A percentile compares a stretch with the other conserved stretches of the same genome.
phyloP scores from a whole-genome alignment of 768 basidiomycete species.

The Mycena chlorophos region DNA sequence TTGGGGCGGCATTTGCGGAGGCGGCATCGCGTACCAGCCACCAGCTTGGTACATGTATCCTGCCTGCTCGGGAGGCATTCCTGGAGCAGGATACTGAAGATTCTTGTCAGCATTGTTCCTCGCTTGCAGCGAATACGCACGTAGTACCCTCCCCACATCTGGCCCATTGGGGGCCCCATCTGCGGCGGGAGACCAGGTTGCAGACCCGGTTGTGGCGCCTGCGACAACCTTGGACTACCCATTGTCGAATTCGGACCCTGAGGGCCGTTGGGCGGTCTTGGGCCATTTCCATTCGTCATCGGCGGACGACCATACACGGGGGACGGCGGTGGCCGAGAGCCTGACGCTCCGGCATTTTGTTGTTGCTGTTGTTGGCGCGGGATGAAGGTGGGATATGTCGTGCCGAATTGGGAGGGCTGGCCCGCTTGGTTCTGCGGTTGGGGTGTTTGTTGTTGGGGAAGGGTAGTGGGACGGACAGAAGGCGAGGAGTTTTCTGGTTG shows the following conservation, averaged over 20 bases:
- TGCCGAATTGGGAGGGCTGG: conserved; percentile 43
- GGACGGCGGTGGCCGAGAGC: conserved; percentile 60
- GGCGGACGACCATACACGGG: conserved; percentile 60
- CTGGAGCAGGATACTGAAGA: conserved; percentile 50
- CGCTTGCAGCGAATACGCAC: conserved; percentile 43
- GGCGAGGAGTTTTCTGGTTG: conserved; percentile 61
- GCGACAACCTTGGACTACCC: conserved; percentile 65
- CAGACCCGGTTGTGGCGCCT: conserved; percentile 55
- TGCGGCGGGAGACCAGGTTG: conserved; percentile 41
- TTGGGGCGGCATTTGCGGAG: conserved; percentile 50
- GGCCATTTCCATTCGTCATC: conserved; percentile 60
- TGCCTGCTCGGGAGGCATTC: conserved; percentile 40
- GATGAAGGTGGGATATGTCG: conserved; percentile 49
- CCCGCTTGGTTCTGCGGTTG: conserved; percentile 37
- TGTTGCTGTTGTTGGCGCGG: conserved; percentile 36
- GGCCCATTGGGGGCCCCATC: conserved; percentile 39
- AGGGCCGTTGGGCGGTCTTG: conserved; percentile 58
- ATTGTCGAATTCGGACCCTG: conserved; percentile 55
- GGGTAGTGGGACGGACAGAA: conserved; percentile 51
- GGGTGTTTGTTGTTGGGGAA: conserved; percentile 48
- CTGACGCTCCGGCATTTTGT: conserved; percentile 47
- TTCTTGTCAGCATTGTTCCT: no score
- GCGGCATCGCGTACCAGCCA: conserved; percentile 47
- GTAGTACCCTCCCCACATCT: conserved; percentile 54
- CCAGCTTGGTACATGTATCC: conserved; percentile 45